Evolutionary conservation across 2,329 filamentous ascomycete species (phyloP), one percentile per base, ranked within the genome.

Genomic region (Periconia macrospinosa): DNA sequence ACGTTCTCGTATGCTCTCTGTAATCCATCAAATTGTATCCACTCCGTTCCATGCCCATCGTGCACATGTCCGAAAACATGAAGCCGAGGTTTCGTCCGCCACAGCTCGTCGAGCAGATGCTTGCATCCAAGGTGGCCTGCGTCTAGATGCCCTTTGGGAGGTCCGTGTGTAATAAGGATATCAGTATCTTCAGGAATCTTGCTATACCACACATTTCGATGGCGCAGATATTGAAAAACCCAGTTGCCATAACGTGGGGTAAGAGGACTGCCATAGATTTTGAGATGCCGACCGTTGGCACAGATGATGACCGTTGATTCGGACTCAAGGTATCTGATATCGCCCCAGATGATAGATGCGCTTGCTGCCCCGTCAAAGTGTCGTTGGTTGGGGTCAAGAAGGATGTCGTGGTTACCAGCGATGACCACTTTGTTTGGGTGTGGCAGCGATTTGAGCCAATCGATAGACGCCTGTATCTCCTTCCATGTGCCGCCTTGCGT

Each of bases 51-150:
- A 20, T 40, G n/a, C 18, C 41, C 89, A 58, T 80, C 86, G 76
- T 95, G 91, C 14, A 92, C 81, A 71, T 96, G 91, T 1, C 90
- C 91, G 68, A 92, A 94, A 49, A 94, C 82, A 70, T 93, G 89
- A 6, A 95, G 76, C 18, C 78, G 78, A 0, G 91, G 91, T 44
- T 56, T 62, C n/a, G 90, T 83, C 40, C 87, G 83, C 87, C 90
- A 91, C 13, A 88, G 67, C 65, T 94, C 90, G 7, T 79, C 73
- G 6, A 92, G 79, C 7, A 95, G 80, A 41, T 81, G 80, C 1
- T 83, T 80, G 58, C 88, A 91, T 47, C 90, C 91, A 30, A 89
- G 65, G 3, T 20, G 2, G 7, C 81, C 80, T 66, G 84, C 55
- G 75, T 88, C 71, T 71, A 86, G 79, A 69, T 95, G 89, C 63